Percentiles rank a stretch among this genome's conserved stretches.
Evolutionary conservation across 116 monocot species (phyloP).

Genomic region (Cymodocea nodosa): DNA sequence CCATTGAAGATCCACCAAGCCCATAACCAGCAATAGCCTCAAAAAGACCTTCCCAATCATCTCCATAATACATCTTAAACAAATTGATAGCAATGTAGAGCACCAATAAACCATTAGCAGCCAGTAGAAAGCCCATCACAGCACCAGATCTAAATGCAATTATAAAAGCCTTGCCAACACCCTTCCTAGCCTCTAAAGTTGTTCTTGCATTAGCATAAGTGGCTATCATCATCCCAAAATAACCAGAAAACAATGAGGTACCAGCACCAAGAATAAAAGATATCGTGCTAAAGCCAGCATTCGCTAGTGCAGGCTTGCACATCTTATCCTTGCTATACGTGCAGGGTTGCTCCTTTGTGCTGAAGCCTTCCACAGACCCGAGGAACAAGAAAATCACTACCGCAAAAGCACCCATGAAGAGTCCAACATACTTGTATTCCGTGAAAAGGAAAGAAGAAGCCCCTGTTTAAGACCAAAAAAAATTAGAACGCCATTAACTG

Average conservation of each 20-base stretch:
- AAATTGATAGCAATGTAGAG: constrained; percentile 39
- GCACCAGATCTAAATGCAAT: constrained; percentile 50
- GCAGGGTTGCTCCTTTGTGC: constrained; percentile 44
- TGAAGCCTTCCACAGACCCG: constrained; percentile 57
- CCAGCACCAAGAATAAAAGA: constrained; percentile 14
- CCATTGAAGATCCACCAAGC: constrained; percentile 22
- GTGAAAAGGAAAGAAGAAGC: constrained; percentile 34
- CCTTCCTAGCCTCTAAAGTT: constrained; percentile 21
- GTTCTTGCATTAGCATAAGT: constrained; percentile 23
- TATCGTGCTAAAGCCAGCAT: constrained; percentile 13
- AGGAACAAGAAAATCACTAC: constrained; percentile 51
- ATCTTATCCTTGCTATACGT: constrained; percentile 34
- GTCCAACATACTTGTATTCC: constrained; percentile 48
- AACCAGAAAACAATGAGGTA: constrained; percentile 15
- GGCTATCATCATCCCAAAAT: constrained; percentile 15
- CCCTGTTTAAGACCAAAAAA: constrained; percentile 13
- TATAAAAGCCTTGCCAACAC: constrained; percentile 50
- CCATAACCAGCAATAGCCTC: constrained; percentile 22
- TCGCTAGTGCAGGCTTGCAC: constrained; percentile 35
- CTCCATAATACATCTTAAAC: constrained; percentile 26
- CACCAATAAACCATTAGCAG: constrained; percentile 49
- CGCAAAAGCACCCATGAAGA: constrained; percentile 47
- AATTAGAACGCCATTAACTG: background rate
- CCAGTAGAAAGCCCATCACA: constrained; percentile 50
- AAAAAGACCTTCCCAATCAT: constrained; percentile 21